Base-by-base conservation (phyloP, 116 monocot species). In the Zostera marina region DNA sequence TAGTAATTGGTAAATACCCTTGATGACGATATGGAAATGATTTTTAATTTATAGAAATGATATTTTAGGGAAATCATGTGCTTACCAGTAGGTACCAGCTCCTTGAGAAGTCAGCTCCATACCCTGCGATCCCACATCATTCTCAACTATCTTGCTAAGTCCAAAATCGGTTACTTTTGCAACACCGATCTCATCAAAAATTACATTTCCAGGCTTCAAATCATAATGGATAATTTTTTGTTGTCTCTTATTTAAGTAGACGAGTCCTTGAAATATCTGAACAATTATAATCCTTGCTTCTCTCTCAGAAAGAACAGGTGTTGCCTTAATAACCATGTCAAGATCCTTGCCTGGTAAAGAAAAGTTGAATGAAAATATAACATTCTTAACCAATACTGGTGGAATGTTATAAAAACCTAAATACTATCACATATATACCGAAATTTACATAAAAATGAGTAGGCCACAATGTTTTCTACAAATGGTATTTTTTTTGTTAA, bases 91-190 rank as follows among this genome's bases (percentile, higher is more conserved):
- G 59, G 96, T 98, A 52, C 96, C 96, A 57, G 96, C 96, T 40
- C 96, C 96, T 55, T 98, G 96, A 44, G 96, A 98, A 64, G 96
- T 98, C 20, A 98, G 85, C 69, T 98, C 96, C 83, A 98, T 90
- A 20, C 96, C 96, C 73, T 85, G 82, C 44, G 96, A 86, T 39
- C 90, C 96, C 54, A 79, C 85, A 72, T 89, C 78, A 69, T 89
- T 72, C 24, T 89, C 90, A 56, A 98, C 86, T 70, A 98, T 98
- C 71, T 98, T 98, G 74, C 96, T 98, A 53, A 98, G 90, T 15
- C 96, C 96, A 85, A 98, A 98, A 82, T 98, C 96, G 21, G 96
- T 98, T 57, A 98, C 70, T 72, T 98, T 98, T 56, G 86, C 85
- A 59, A 81, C 70, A 64, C 96, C 96, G 58, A 85, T 61, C 70